Evolutionary conservation across 176 grass and related monocot genomes (phyloP).

Genomic region (Carex cristatella): DNA sequence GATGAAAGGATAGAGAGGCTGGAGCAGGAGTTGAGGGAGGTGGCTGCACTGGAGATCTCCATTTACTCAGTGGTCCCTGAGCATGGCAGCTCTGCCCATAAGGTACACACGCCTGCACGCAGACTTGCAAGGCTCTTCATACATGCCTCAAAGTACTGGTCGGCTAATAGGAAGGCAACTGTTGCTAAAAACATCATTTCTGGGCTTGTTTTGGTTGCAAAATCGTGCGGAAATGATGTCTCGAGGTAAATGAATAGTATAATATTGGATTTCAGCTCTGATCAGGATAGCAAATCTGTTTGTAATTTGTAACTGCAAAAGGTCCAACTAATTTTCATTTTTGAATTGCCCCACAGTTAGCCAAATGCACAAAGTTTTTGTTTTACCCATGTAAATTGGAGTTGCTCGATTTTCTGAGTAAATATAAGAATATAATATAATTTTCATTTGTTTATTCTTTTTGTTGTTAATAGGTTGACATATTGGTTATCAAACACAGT

Average conservation of each 20-base stretch:
- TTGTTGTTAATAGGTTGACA: conserved; percentile 64
- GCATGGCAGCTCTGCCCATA: conserved; percentile 77
- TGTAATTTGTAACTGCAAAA: neutral
- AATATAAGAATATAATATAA: neutral
- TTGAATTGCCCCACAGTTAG: neutral
- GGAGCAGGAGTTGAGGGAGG: conserved; percentile 67
- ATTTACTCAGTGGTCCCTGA: conserved; percentile 74
- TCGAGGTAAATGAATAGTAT: conserved; percentile 42
- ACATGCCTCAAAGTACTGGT: conserved; percentile 76
- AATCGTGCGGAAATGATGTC: conserved; percentile 84
- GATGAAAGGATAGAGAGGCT: conserved; percentile 53
- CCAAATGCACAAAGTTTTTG: neutral
- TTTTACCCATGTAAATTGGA: neutral
- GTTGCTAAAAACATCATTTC: conserved; percentile 57
- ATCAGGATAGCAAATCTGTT: neutral
- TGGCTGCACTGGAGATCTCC: conserved; percentile 77
- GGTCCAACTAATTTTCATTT: neutral
- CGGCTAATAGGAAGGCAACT: conserved; percentile 51
- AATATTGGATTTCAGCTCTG: neutral
- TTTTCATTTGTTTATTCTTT: conserved; percentile 15
- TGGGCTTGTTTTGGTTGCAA: conserved; percentile 74
- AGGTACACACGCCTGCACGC: conserved; percentile 75
- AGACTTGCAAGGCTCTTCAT: conserved; percentile 75
- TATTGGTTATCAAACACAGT: conserved; percentile 93
- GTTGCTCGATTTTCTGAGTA: conserved; percentile 10